Evolutionary conservation across 2,329 filamentous ascomycete genomes (phyloP).

Genomic region (Pseudocercospora cruenta): DNA sequence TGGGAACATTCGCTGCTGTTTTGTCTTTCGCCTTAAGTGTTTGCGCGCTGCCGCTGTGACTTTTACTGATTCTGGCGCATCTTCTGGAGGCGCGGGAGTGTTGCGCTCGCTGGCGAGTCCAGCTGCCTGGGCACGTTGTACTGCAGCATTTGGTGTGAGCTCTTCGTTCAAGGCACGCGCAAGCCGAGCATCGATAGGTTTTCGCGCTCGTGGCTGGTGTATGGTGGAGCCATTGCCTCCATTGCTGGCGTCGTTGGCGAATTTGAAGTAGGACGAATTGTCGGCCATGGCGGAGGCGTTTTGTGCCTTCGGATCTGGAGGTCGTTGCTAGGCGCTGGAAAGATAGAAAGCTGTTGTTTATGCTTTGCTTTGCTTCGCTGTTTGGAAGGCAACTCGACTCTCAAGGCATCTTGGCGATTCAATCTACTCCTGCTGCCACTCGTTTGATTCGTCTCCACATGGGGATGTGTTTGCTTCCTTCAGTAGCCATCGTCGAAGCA

Average conservation of each 20-base stretch:
- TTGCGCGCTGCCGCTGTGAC: constrained; percentile 84
- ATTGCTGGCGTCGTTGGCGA: neutral
- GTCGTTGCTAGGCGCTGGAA: neutral
- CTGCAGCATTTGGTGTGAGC: constrained; percentile 6
- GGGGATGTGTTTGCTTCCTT: neutral
- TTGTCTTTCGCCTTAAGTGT: constrained; percentile 65
- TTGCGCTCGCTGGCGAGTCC: constrained; percentile 54
- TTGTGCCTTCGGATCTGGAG: neutral
- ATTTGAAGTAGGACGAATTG: constrained; percentile 3
- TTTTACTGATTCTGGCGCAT: constrained; percentile 90
- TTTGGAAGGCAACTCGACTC: neutral
- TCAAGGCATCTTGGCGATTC: neutral
- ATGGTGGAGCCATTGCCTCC: constrained; percentile 18
- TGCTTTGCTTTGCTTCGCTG: neutral
- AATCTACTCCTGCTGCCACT: neutral
- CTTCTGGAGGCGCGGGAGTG: constrained; percentile 74
- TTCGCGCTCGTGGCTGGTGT: constrained; percentile 35
- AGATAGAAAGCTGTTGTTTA: neutral
- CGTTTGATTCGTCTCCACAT: neutral
- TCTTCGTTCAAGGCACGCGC: constrained; percentile 27
- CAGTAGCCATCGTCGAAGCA: constrained; percentile 6
- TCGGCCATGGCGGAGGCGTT: constrained; percentile 1
- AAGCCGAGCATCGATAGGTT: constrained; percentile 29
- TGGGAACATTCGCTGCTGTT: constrained; percentile 83
- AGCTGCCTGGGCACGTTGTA: constrained; percentile 17